Base-by-base conservation (phyloP, 257 asterid species). In the Penstemon barbatus region DNA sequence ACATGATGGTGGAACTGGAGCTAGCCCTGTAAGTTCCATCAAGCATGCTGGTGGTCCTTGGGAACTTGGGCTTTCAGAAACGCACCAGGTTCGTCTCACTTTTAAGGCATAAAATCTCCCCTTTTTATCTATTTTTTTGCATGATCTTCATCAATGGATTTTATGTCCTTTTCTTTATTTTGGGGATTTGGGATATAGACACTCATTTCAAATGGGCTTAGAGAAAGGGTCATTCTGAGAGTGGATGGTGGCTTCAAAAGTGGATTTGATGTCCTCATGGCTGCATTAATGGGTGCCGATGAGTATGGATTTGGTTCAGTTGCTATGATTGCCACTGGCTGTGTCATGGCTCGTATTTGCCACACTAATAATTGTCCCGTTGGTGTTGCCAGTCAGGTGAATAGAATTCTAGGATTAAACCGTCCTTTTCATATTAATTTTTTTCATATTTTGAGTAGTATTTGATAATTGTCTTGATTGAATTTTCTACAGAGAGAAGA, bases 11-110 rank as follows among this genome's bases (percentile, higher is more conserved):
- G 99, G 99, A 65, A 94, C 99, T 63, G 99, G 99, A 66, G 99
- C 99, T 59, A 94, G 99, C 78, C 99, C 99, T 8, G 87, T 94
- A 57, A 94, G 99, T 83, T 94, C 99, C 71, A 94, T 94, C 79
- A 94, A 94, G 82, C 99, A 94, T 81, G 99, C 99, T 70, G 99
- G 99, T 86, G 99, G 99, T 78, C 99, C 99, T 65, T 94, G 99
- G 99, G 99, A 94, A 77, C 99, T 94, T 70, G 99, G 99, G 73
- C 87, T 94, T 60, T 91, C 99, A 7, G 99, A 94, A 86, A 85
- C 99, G 3, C 89, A 94, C 74, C 97, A 94, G 99, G 99, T 94
- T 80, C 72, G 18, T 56, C 52, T 71, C 57, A 19, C 70, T 53
- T 69, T 53, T 53, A 25, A 6, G 13, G 43, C 44, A 39, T 25